phyloP scores from a whole-genome alignment of 371 early-diverging fungal species.

The Blakeslea trispora region DNA sequence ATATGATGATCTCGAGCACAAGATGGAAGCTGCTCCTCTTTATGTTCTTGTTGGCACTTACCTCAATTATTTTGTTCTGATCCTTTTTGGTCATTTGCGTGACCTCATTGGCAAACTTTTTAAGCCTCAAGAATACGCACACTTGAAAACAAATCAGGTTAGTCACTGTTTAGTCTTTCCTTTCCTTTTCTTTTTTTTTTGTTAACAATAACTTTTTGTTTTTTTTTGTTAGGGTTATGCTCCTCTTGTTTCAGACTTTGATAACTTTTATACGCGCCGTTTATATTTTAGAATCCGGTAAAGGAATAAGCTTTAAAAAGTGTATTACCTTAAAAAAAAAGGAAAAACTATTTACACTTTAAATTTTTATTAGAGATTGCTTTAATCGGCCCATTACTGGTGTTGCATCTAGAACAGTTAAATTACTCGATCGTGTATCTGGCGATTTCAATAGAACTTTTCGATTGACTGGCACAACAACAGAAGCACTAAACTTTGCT shows the following conservation, averaged over 20 bases:
- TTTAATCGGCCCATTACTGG: slow-evolving; percentile 97
- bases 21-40: slow-evolving; percentile 63
- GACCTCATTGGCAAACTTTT: slow-evolving; percentile 88
- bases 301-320: slow-evolving; percentile 2
- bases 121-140: slow-evolving; percentile 66
- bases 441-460: slow-evolving; percentile 88
- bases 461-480: slow-evolving; percentile 80
- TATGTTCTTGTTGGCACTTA: slow-evolving; percentile 92
- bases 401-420: slow-evolving; percentile 93
- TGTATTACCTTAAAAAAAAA: neutral
- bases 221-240: slow-evolving; percentile 71
- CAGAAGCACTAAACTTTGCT: slow-evolving; percentile 92
- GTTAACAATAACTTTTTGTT: neutral
- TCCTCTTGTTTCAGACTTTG: slow-evolving; percentile 92
- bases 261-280: slow-evolving; percentile 96
- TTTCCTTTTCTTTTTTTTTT: slow-evolving; percentile 17
- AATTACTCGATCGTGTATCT: slow-evolving; percentile 83
- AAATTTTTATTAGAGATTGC: slow-evolving; percentile 70
- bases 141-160: slow-evolving; percentile 75
- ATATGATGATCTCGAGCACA: slow-evolving; percentile 39
- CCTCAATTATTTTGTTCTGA: slow-evolving; percentile 92
- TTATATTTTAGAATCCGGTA: slow-evolving; percentile 90
- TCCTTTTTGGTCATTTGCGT: slow-evolving; percentile 90
- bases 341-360: slow-evolving; percentile 38
- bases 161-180: no score